These are phyloP conservation scores for Astrothelium macrocarpum DNA, from an alignment of 495 filamentous ascomycete species.

Conservation along the genomic window DNA sequence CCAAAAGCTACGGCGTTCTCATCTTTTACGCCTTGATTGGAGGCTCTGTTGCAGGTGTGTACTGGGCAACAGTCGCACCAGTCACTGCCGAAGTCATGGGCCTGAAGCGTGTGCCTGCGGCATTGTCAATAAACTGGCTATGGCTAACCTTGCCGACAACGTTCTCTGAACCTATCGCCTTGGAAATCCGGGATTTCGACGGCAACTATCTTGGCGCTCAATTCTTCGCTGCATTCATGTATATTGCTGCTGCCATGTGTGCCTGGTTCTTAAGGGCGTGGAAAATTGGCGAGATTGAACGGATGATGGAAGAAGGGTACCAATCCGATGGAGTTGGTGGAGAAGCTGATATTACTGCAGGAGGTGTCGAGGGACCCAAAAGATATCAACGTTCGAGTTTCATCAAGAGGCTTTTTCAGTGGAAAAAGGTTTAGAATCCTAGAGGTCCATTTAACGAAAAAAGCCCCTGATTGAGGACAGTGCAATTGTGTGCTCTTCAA, in stretches of 20 bases:
- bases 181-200: slow-evolving; percentile 49
- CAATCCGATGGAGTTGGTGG: slow-evolving; percentile 1
- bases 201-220: slow-evolving; percentile 52
- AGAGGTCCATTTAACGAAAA: too few relatives aligned
- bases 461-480: too few relatives aligned
- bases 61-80: slow-evolving; percentile 64
- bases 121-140: slow-evolving; percentile 69
- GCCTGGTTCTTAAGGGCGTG: slow-evolving; percentile 47
- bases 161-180: slow-evolving; percentile 62
- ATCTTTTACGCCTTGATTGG: slow-evolving; percentile 62
- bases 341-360: background rate
- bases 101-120: slow-evolving; percentile 58
- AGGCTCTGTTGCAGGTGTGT: slow-evolving; percentile 62
- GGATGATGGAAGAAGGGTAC: background rate
- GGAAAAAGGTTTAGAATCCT: slow-evolving; percentile 17
- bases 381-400: slow-evolving; percentile 9
- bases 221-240: slow-evolving; percentile 58
- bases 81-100: slow-evolving; percentile 73
- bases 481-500: too few relatives aligned
- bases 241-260: slow-evolving; percentile 48
- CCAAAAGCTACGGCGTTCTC: slow-evolving; percentile 53
- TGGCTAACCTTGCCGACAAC: slow-evolving; percentile 62
- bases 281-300: slow-evolving; percentile 50
- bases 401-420: slow-evolving; percentile 19
- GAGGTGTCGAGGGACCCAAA: background rate